Conservation (phyloP, 768 basidiomycete species). For the Macrolepiota albuminosa region DNA sequence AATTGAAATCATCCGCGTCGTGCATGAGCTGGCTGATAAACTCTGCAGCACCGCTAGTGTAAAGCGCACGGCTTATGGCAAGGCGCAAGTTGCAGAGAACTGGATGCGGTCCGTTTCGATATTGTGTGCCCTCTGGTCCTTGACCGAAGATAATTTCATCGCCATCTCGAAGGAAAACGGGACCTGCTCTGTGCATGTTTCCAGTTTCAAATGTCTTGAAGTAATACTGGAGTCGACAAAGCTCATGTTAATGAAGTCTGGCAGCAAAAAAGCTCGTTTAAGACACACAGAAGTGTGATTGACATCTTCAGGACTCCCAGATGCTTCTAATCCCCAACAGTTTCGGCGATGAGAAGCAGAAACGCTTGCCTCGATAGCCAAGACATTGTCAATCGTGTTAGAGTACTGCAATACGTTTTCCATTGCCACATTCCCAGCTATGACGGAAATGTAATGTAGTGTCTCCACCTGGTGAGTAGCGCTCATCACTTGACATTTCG, state of each 20-base stretch:
- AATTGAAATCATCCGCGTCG: conserved; percentile 8
- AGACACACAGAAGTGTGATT: conserved; percentile 4
- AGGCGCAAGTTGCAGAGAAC: conserved; percentile 20
- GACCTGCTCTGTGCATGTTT: conserved; percentile 1
- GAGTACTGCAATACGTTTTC: conserved; percentile 4
- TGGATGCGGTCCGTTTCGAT: conserved; percentile 16
- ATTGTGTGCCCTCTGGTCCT: conserved; percentile 12
- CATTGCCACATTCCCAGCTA: conserved; percentile 5
- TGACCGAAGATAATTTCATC: conserved; percentile 16
- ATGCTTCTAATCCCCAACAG: conserved; percentile 14
- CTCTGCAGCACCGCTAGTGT: conserved; percentile 7
- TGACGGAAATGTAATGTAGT: conserved; percentile 6
- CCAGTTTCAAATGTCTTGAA: conserved; percentile 10
- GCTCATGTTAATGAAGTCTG: neutral
- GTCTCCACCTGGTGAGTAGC: conserved; percentile 7
- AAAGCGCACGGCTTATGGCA: conserved; percentile 18
- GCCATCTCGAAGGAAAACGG: conserved; percentile 13
- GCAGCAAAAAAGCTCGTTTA: neutral
- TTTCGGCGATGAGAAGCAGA: conserved; percentile 9
- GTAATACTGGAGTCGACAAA: conserved; percentile 4
- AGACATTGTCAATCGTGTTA: conserved; percentile 11
- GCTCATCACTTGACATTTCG: neutral
- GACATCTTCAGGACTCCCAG: neutral
- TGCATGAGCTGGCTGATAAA: conserved; percentile 11
- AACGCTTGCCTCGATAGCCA: conserved; percentile 6